These are phyloP conservation scores for Tricholoma flavovirens DNA, from an alignment of 768 basidiomycete genomes.

Conservation along the genomic window DNA sequence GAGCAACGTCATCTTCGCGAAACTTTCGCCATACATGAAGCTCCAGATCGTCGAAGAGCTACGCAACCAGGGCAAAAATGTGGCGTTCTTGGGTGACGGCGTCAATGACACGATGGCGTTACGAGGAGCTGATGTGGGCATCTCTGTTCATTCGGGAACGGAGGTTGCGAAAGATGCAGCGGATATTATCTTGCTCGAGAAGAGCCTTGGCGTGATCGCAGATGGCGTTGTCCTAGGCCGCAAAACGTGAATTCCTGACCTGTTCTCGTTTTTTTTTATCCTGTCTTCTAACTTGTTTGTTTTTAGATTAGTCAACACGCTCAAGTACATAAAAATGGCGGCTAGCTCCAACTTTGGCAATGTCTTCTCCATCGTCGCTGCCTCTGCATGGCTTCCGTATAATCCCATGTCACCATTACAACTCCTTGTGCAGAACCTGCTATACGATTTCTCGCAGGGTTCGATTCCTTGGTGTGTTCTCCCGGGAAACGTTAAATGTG, in stretches of 20 bases:
- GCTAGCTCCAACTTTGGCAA: not conserved
- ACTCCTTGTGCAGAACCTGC: not conserved
- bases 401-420: not conserved
- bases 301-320: not conserved
- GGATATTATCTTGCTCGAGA: not conserved
- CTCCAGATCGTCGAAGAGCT: not conserved
- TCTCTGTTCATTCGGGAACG: not conserved
- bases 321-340: not conserved
- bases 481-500: not conserved
- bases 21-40: not conserved
- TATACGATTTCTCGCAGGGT: not conserved
- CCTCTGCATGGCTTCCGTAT: not conserved
- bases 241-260: not conserved
- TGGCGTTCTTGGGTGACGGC: not conserved
- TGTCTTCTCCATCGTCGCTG: not conserved
- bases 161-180: not conserved
- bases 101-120: not conserved
- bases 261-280: not conserved
- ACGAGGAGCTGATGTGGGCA: not conserved
- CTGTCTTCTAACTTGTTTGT: not conserved
- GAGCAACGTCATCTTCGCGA: not conserved
- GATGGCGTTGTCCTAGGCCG: not conserved
- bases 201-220: not conserved
- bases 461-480: not conserved
- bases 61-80: not conserved